phyloP scores from a whole-genome alignment of 2,329 filamentous ascomycete species.

The Aspergillus sp. region DNA sequence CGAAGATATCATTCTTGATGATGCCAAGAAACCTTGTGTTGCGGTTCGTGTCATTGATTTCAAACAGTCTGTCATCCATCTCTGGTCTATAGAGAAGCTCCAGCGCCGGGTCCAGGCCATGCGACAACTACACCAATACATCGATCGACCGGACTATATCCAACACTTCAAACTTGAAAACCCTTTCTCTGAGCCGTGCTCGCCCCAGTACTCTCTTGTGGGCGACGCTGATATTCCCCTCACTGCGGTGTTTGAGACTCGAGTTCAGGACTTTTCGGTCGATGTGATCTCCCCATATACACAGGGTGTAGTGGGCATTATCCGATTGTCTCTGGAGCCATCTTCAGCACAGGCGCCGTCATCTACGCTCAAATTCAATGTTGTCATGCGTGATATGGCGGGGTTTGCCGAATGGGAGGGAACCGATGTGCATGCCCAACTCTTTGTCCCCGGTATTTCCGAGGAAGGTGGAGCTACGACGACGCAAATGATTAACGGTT shows the following conservation, averaged over 20 bases:
- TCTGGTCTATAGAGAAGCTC: constrained; percentile 94
- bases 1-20: constrained; percentile 78
- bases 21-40: constrained; percentile 83
- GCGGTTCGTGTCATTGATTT: constrained; percentile 90
- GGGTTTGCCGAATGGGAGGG: constrained; percentile 96
- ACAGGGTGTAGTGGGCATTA: constrained; percentile 82
- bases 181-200: constrained; percentile 86
- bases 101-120: constrained; percentile 84
- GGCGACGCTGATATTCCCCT: constrained; percentile 92
- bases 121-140: constrained; percentile 95
- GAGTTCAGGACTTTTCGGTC: constrained; percentile 89
- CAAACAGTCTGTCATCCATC: constrained; percentile 76
- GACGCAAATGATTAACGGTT: constrained; percentile 89
- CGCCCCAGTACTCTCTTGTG: constrained; percentile 88
- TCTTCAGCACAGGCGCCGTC: constrained; percentile 90
- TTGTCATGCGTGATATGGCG: constrained; percentile 94
- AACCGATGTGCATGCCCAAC: constrained; percentile 90
- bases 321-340: constrained; percentile 87
- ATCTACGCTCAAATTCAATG: constrained; percentile 94
- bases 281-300: constrained; percentile 94
- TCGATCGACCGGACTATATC: constrained; percentile 91
- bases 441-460: constrained; percentile 90
- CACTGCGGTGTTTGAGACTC: constrained; percentile 87
- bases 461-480: constrained; percentile 91
- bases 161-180: constrained; percentile 92